Conservation (phyloP, 1,139 yeast genomes). For the Suhomyces chickasaworum region DNA sequence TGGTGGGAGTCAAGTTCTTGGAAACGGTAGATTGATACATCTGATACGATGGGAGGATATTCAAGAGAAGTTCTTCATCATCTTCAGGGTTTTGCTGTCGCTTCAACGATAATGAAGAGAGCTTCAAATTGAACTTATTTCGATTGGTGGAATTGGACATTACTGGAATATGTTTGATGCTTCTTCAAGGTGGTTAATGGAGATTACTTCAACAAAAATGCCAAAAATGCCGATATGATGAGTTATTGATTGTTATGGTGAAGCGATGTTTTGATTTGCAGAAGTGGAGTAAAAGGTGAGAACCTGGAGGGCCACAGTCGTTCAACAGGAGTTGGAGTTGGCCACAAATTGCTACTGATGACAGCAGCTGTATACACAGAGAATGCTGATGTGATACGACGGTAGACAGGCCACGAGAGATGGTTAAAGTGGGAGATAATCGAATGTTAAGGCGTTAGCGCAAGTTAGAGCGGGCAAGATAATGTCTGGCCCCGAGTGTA, state of each 20-base stretch:
- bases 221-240: background rate
- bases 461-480: background rate
- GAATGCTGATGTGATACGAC: background rate
- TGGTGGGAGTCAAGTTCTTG: slow-evolving; percentile 37
- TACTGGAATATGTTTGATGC: background rate
- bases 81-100: slow-evolving; percentile 12
- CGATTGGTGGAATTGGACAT: slow-evolving; percentile 4
- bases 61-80: slow-evolving; percentile 35
- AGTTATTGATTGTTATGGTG: too few species aligned
- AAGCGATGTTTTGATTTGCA: too few species aligned
- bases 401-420: background rate
- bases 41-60: slow-evolving; percentile 46
- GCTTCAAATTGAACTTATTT: slow-evolving; percentile 22
- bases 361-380: background rate
- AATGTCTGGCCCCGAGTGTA: background rate
- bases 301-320: background rate
- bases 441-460: background rate
- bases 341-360: background rate
- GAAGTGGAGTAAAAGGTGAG: too few species aligned
- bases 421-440: background rate
- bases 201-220: background rate
- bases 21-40: slow-evolving; percentile 45
- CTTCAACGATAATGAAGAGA: slow-evolving; percentile 19
- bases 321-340: background rate
- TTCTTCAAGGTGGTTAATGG: background rate